phyloP scores from a whole-genome alignment of 2,329 filamentous ascomycete species.

The Chaetomiaceae sp. region DNA sequence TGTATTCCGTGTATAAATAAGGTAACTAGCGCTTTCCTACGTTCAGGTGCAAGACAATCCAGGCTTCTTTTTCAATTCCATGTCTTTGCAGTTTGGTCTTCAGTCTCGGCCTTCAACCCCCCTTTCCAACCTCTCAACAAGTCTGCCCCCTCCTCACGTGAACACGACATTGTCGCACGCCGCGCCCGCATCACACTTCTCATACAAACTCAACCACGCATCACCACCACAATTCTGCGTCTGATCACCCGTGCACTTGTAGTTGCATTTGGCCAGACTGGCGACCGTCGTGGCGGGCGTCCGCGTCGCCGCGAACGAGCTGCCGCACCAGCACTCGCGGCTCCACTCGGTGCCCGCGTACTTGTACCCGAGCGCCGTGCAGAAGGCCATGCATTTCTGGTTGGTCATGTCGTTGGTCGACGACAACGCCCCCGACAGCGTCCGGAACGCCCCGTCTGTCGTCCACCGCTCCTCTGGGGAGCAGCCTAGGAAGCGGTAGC shows the following conservation, averaged over 20 bases:
- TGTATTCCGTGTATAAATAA: too few relatives aligned
- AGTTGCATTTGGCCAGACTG: slow-evolving; percentile 20
- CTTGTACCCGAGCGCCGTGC: slow-evolving; percentile 13
- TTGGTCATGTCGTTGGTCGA: slow-evolving; percentile 23
- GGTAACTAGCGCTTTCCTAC: too few relatives aligned
- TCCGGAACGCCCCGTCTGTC: slow-evolving; percentile 26
- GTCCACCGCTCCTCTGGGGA: slow-evolving; percentile 27
- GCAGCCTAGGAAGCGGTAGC: slow-evolving; percentile 28
- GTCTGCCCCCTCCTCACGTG: slow-evolving; percentile 2
- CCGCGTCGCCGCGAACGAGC: slow-evolving; percentile 19
- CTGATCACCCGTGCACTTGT: slow-evolving; percentile 18
- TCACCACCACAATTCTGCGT: slow-evolving; percentile 24
- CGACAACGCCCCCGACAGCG: slow-evolving; percentile 17
- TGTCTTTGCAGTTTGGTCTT: too few relatives aligned
- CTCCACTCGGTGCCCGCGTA: slow-evolving; percentile 25
- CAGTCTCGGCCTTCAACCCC: background rate
- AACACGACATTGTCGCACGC: slow-evolving; percentile 26
- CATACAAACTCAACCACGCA: slow-evolving; percentile 25
- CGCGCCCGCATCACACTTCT: slow-evolving; percentile 19
- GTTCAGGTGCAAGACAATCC: too few relatives aligned
- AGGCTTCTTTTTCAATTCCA: too few relatives aligned
- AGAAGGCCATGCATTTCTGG: slow-evolving; percentile 21
- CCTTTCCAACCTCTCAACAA: background rate
- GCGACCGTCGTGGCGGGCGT: slow-evolving; percentile 22
- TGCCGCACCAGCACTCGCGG: slow-evolving; percentile 28